Evolutionary conservation across 306 rosid genomes (phyloP), one percentile per base, ranked within the genome.

Genomic region (Cucurbita pepo): DNA sequence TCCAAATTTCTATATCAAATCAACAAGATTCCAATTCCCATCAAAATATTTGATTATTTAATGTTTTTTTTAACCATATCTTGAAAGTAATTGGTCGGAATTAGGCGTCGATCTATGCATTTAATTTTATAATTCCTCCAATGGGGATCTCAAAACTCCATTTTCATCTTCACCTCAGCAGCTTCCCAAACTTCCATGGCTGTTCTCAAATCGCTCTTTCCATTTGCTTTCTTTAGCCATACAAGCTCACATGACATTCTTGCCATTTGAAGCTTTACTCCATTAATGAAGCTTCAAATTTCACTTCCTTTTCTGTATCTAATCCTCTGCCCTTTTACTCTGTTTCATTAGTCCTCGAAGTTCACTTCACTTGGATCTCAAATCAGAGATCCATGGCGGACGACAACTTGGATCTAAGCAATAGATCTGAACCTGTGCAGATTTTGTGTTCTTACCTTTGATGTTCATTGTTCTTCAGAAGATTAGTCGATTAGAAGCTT

Each of bases 161-260:
- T 38, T 22, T 61, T 61, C 47, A 61, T 34, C 67, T n/a, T 53
- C 57, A n/a, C 6, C 22, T 37, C 47, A 61, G 45, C 45, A 13
- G 8, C 67, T 16, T 38, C 43, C 48, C 48, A 38, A 15, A 37
- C 48, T 37, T 38, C 67, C 47, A 85, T 80, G 88, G 77, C 56
- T 76, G 80, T 82, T 69, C 74, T 80, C 78, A 81, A 77, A 77
- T 67, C 77, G 52, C 71, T 84, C 76, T 66, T 56, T 62, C 71
- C 36, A 66, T 77, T 65, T 69, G 64, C 78, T 82, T 60, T 67
- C 64, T 56, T 72, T 75, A 60, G 77, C 82, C 54, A 79, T 61
- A 15, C 47, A 61, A 69, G 73, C 83, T 80, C 76, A 74, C 82
- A 71, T 77, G 78, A 50, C 85, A 77, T 56, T 66, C 69, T 69